Base-by-base conservation (phyloP, 1,284 basidiomycete genomes). In the Fomitopsis pinicola region DNA sequence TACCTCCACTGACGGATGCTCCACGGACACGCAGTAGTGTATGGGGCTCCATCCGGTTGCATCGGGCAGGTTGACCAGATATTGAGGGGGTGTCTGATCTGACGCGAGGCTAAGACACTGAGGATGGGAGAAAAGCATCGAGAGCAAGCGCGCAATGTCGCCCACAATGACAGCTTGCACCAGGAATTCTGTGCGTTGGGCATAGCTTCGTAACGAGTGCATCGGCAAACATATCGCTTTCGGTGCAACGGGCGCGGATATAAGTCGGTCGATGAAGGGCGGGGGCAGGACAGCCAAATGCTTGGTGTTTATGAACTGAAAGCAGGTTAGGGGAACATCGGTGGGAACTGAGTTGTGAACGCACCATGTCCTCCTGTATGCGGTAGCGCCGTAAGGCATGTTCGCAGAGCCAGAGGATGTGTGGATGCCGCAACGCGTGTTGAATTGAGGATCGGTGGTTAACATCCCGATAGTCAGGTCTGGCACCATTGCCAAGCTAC, bases 401-500 rank as follows among this genome's bases (percentile, higher is more conserved):
- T 75, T 92, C 89, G 63, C 86, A 90, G 33, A 84, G 73, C 83
- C 85, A 88, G 4, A 91, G 78, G 48, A 86, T 80, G 54, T 77
- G 79, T 0, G 85, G 81, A 72, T 89, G 85, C 5, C 76, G 68
- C 8, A 87, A 70, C 8, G 87, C 81, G 66, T 87, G 88, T 65
- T 91, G 87, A 42, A 91, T 75, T 12, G 88, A 81, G 26, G 87
- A 87, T 15, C 86, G 82, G 68, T 88, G 81, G 65, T 89, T 85
- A 53, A 80, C 77, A 71, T 91, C 89, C 63, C 85, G 80, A 63
- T 85, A 78, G 72, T 91, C 89, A 50, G 89, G 86, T 42, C 86
- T 80, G 40, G 89, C 87, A 52, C 86, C 87, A 69, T 87, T 82
- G 5, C 77, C 78, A 58, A 92, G 80, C 89, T 79, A 42, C 30